A percentile compares a stretch with the other conserved stretches of the same genome.
Conservation (phyloP, 2,329 filamentous ascomycete genomes). For the Penicillium sp. region DNA sequence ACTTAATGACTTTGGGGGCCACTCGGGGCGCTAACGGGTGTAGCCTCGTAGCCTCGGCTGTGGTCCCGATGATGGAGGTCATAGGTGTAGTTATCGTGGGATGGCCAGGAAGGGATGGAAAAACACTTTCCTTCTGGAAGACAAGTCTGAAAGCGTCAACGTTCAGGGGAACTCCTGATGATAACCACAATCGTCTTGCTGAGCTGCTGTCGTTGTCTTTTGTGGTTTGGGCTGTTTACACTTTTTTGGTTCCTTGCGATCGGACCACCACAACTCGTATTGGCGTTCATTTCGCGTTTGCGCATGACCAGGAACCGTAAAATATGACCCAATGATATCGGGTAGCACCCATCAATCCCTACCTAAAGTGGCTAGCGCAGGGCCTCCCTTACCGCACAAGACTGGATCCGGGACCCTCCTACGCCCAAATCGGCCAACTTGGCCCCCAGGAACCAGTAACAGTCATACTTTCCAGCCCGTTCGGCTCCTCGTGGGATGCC, state of each 20-base stretch:
- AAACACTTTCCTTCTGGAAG: not conserved
- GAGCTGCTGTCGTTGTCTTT: not conserved
- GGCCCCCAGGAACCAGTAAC: not conserved
- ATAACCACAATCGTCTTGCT: not conserved
- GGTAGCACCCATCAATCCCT: not conserved
- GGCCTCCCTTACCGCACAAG: not conserved
- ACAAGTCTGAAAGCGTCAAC: not conserved
- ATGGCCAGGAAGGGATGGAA: not conserved
- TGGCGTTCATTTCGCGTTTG: slow-evolving; percentile 4
- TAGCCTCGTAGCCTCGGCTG: not conserved
- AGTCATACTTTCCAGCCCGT: slow-evolving; percentile 8
- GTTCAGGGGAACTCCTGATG: too few relatives aligned
- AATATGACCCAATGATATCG: slow-evolving; percentile 7
- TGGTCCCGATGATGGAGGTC: not conserved
- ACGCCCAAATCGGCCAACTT: too few relatives aligned
- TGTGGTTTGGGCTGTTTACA: not conserved
- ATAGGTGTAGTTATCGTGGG: not conserved
- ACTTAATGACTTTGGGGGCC: not conserved
- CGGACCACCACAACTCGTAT: not conserved
- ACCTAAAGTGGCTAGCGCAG: slow-evolving; percentile 7
- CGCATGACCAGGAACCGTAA: slow-evolving; percentile 19
- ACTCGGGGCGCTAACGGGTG: not conserved
- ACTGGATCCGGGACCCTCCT: slow-evolving; percentile 12
- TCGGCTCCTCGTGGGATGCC: slow-evolving; percentile 5
- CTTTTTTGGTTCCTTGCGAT: not conserved